Evolutionary conservation across 2,329 filamentous ascomycete genomes (phyloP), one percentile per base, ranked within the genome.

Genomic region (Paraconiothyrium sp.): DNA sequence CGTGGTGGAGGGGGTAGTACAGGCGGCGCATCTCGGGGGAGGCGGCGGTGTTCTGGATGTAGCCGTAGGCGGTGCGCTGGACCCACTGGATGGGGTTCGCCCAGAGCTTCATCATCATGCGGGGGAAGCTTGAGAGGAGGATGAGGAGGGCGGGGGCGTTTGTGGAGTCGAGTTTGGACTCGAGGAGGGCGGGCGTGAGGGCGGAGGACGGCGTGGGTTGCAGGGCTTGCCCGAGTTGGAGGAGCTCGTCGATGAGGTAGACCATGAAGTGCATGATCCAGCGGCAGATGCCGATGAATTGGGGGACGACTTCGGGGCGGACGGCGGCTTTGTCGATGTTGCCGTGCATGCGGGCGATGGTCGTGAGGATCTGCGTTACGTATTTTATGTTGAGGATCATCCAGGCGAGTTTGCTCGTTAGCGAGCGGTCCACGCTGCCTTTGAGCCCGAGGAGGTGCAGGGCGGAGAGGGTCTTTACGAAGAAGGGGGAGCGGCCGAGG

Each of bases 381-480:
- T 92, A 91, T 47, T 92, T 88, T 56, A 94, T 83, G 69, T 93
- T 92, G 14, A 97, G 81, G 52, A 90, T 86, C 13, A 92, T 80
- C 85, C 90, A 92, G 7, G 92, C 87, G 64, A 94, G 86, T 74
- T 93, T 93, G 64, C 91, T 89, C 55, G 86, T 83, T 46, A 94
- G 87, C 3, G 84, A 86, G 22, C 92, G 69, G n/a, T 72, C 61
- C 30, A 72, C 60, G 34, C 51, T 63, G n/a, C 71, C 71, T 51
- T 70, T 60, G 2, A 76, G 88, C 73, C 91, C 92, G 10, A 97
- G 81, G 56, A 92, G 89, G 60, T 92, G 90, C 73, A 96, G 89
- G 32, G 95, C 87, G 71, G 92, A 92, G 13, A 97, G 83, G 59
- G 89, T 92, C 59, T 92, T 85, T 62, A 93, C 90, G 49, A 97